Base-by-base conservation (phyloP, 306 rosid species). In the Adenanthera pavonina region DNA sequence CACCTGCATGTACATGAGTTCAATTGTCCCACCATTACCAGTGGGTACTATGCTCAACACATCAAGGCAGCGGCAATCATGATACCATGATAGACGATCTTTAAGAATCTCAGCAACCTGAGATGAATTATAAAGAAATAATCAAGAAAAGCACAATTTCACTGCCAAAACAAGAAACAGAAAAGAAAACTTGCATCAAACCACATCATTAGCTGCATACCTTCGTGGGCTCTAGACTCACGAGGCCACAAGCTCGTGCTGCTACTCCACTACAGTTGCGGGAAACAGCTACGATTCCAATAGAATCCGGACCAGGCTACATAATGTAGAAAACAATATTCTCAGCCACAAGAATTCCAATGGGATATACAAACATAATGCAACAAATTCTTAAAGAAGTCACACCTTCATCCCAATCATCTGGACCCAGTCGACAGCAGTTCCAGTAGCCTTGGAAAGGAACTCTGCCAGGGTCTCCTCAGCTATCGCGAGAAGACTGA, bases 401-500 rank as follows among this genome's bases (percentile, higher is more conserved):
- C 43, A 35, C 72, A 95, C 99, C 99, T 95, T 95, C 98, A 95
- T 95, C 99, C 99, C 99, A 95, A 95, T 95, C 97, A 93, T 91
- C 95, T 95, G 99, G 81, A 95, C 99, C 99, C 99, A 95, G 98
- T 95, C 93, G 90, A 95, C 97, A 95, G 99, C 99, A 88, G 99
- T 95, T 90, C 99, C 98, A 46, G 99, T 95, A 89, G 99, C 99
- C 96, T 95, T 95, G 62, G 99, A 91, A 81, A 95, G 96, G 95
- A 95, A 95, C 99, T 95, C 99, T 89, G 99, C 99, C 95, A 95
- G 89, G 99, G 99, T 93, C 97, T 92, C 99, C 95, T 95, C 98
- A 1, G 99, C 99, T 20, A 95, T 83, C 10, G 98, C 96, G 46
- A 93, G 97, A 82, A 95, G 99, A 90, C 99, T 92, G 74, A 13